These are phyloP conservation scores for Tulasnella sp. DNA, from an alignment of 768 basidiomycete species.

Conservation along the genomic window DNA sequence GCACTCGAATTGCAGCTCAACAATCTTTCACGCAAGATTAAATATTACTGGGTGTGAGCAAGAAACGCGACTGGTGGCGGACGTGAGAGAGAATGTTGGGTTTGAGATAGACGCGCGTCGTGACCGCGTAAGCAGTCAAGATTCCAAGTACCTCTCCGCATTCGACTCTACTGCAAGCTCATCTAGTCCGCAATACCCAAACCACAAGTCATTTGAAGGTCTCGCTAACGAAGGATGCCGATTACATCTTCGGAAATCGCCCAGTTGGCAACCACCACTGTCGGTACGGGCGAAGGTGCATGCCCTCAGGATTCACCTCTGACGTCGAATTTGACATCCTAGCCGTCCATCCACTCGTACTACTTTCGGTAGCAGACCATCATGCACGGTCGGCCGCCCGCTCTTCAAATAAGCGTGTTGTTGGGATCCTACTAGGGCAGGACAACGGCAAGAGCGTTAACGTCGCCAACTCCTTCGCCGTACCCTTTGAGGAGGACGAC, in stretches of 20 bases:
- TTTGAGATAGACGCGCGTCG: constrained; percentile 3
- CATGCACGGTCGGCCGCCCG: constrained; percentile 81
- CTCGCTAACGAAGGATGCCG: background rate
- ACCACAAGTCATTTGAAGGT: background rate
- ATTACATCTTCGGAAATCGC: constrained; percentile 11
- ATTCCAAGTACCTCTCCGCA: background rate
- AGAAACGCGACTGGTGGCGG: background rate
- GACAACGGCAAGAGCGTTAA: constrained; percentile 91
- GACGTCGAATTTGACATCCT: background rate
- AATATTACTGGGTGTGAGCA: no score
- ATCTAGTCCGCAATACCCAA: background rate
- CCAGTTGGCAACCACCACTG: constrained; percentile 4
- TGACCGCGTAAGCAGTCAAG: background rate
- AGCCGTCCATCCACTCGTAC: constrained; percentile 94
- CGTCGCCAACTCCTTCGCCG: constrained; percentile 93
- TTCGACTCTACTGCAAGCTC: background rate
- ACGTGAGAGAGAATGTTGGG: background rate
- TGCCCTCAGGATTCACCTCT: background rate
- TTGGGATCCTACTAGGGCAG: constrained; percentile 90
- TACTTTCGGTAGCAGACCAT: constrained; percentile 93
- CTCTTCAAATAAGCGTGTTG: constrained; percentile 77
- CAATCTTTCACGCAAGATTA: no score
- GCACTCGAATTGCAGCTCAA: no score
- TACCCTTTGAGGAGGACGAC: constrained; percentile 98
- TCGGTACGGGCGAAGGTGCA: background rate